Conservation (phyloP, 345 rosid species). For the Lagerstroemia speciosa region DNA sequence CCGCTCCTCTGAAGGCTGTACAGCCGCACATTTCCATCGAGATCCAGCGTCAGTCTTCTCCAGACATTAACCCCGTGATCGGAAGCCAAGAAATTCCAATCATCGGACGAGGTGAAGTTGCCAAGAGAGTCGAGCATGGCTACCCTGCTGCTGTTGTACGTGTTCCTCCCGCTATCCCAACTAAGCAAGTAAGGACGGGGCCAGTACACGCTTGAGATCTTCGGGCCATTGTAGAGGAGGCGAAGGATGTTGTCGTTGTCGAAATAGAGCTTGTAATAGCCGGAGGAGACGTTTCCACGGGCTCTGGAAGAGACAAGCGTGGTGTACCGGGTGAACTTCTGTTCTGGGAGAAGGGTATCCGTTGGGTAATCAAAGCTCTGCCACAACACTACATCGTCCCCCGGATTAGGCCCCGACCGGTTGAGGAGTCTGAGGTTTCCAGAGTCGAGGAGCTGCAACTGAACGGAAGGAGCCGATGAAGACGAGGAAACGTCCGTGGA, state of each 20-base stretch:
- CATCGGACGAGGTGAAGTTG: slow-evolving; percentile 17
- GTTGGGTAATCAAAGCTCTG: slow-evolving; percentile 32
- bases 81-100: slow-evolving; percentile 4
- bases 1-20: slow-evolving; percentile 9
- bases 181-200: slow-evolving; percentile 9
- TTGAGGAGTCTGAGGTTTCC: slow-evolving; percentile 30
- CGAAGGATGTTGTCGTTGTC: slow-evolving; percentile 21
- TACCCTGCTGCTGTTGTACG: slow-evolving; percentile 14
- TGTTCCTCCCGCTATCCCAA: slow-evolving; percentile 17
- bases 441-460: slow-evolving; percentile 14
- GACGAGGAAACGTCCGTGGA: slow-evolving; percentile 4
- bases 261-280: slow-evolving; percentile 18
- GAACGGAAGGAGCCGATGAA: not conserved
- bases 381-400: slow-evolving; percentile 11
- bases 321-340: slow-evolving; percentile 9
- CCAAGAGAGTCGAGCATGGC: slow-evolving; percentile 18
- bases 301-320: slow-evolving; percentile 16
- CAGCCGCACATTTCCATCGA: slow-evolving; percentile 26
- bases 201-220: slow-evolving; percentile 22
- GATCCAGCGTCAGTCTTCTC: slow-evolving; percentile 21
- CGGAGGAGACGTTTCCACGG: slow-evolving; percentile 13
- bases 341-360: slow-evolving; percentile 26
- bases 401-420: not conserved
- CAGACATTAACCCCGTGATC: slow-evolving; percentile 10
- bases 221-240: slow-evolving; percentile 14